Evolutionary conservation across 176 grass and related monocot species (phyloP).

Genomic region (Oryza rufipogon): DNA sequence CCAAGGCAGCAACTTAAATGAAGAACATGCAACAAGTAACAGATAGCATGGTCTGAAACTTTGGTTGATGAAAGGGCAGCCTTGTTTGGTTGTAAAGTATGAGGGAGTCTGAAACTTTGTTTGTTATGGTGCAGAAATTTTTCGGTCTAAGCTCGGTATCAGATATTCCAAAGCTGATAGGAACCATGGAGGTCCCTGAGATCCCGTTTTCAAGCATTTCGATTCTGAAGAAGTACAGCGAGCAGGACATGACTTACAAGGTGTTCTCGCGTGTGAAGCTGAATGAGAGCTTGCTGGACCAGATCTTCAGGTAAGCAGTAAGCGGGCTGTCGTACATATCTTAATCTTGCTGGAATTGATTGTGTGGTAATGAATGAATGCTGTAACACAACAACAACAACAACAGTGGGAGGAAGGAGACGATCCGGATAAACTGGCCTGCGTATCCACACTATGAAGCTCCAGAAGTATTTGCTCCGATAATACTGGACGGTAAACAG

Average conservation of each 20-base stretch:
- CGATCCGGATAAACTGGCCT: constrained; percentile 78
- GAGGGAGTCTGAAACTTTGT: background rate
- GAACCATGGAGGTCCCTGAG: constrained; percentile 76
- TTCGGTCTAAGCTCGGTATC: constrained; percentile 70
- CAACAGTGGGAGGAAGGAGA: constrained; percentile 66
- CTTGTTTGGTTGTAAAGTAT: background rate
- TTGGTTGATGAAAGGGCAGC: background rate
- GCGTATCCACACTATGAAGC: constrained; percentile 90
- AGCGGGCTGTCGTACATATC: background rate
- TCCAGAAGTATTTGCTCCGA: constrained; percentile 76
- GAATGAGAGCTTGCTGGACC: constrained; percentile 64
- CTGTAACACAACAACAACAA: background rate
- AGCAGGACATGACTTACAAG: constrained; percentile 81
- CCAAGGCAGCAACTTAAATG: background rate
- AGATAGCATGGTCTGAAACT: background rate
- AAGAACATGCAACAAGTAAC: background rate
- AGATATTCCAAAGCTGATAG: constrained; percentile 76
- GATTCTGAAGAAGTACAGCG: constrained; percentile 68
- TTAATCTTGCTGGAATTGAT: background rate
- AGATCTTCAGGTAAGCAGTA: constrained; percentile 71
- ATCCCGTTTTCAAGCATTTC: constrained; percentile 84
- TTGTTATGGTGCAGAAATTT: constrained; percentile 57
- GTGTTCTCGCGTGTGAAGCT: constrained; percentile 72
- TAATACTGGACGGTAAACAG: constrained; percentile 76
- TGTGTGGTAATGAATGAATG: constrained; percentile 6